Evolutionary conservation across 176 grass and related monocot species (phyloP).

Genomic region (Alopecurus myosuroides): DNA sequence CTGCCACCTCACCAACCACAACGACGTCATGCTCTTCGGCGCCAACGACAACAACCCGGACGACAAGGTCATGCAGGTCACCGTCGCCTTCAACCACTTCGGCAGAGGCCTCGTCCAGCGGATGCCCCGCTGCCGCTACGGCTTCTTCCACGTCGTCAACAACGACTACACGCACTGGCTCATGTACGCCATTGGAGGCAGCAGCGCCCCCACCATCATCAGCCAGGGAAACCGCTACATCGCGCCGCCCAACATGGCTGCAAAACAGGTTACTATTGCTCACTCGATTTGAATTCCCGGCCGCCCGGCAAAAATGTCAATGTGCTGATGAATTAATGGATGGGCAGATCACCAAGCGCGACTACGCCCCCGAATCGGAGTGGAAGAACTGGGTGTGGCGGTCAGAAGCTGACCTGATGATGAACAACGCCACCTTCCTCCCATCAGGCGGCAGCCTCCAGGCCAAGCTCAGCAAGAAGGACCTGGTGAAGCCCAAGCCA

Average conservation of each 20-base stretch:
- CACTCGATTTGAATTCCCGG: too few species aligned
- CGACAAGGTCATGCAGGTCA: slow-evolving; percentile 71
- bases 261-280: too few species aligned
- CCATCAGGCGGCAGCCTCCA: slow-evolving; percentile 23
- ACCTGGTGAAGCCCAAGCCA: slow-evolving; percentile 69
- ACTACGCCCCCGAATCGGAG: slow-evolving; percentile 34
- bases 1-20: slow-evolving; percentile 68
- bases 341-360: slow-evolving; percentile 60
- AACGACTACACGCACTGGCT: slow-evolving; percentile 92
- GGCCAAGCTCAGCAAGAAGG: background rate
- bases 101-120: slow-evolving; percentile 79
- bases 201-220: slow-evolving; percentile 71
- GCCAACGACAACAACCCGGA: slow-evolving; percentile 35
- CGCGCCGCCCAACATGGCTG: slow-evolving; percentile 52
- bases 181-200: slow-evolving; percentile 90
- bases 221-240: slow-evolving; percentile 88
- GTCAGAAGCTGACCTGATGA: slow-evolving; percentile 55
- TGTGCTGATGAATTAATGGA: background rate
- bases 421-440: slow-evolving; percentile 53
- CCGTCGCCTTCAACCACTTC: slow-evolving; percentile 82
- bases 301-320: too few species aligned
- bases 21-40: slow-evolving; percentile 84
- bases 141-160: slow-evolving; percentile 92
- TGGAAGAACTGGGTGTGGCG: slow-evolving; percentile 78
- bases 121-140: slow-evolving; percentile 79